phyloP scores from a whole-genome alignment of 2,329 filamentous ascomycete species.

The Diaporthe nobilis region DNA sequence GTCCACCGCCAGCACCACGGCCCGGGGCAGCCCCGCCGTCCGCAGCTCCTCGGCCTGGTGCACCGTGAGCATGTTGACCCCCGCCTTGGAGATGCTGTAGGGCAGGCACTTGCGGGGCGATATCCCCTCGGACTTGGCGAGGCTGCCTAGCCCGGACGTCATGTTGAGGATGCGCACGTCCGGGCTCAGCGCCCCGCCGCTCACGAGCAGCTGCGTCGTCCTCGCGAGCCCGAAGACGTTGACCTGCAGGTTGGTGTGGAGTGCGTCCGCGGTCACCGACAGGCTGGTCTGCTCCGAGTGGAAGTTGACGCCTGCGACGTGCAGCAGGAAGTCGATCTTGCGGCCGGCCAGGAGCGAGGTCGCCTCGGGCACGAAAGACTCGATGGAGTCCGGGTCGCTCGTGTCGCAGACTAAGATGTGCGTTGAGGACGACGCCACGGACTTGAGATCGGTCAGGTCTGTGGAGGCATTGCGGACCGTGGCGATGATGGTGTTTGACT shows the following conservation, averaged over 20 bases:
- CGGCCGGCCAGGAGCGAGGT: constrained; percentile 47
- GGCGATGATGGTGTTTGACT: constrained; percentile 49
- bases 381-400: constrained; percentile 52
- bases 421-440: constrained; percentile 43
- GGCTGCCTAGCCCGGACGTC: constrained; percentile 56
- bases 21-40: constrained; percentile 17
- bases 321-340: constrained; percentile 54
- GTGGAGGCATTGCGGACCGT: constrained; percentile 45
- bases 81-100: constrained; percentile 54
- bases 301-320: constrained; percentile 55
- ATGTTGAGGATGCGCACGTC: constrained; percentile 57
- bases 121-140: constrained; percentile 49
- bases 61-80: constrained; percentile 55
- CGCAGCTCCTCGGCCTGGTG: constrained; percentile 47
- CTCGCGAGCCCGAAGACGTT: constrained; percentile 64
- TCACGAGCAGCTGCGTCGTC: constrained; percentile 55
- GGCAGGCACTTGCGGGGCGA: constrained; percentile 48
- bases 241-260: constrained; percentile 57
- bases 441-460: constrained; percentile 48
- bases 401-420: constrained; percentile 51
- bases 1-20: constrained; percentile 31
- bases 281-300: constrained; percentile 54
- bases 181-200: constrained; percentile 45
- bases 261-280: constrained; percentile 52
- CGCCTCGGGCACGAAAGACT: constrained; percentile 44